Conservation (phyloP, 1,139 yeast species). For the Geotrichum phurueaensis region DNA sequence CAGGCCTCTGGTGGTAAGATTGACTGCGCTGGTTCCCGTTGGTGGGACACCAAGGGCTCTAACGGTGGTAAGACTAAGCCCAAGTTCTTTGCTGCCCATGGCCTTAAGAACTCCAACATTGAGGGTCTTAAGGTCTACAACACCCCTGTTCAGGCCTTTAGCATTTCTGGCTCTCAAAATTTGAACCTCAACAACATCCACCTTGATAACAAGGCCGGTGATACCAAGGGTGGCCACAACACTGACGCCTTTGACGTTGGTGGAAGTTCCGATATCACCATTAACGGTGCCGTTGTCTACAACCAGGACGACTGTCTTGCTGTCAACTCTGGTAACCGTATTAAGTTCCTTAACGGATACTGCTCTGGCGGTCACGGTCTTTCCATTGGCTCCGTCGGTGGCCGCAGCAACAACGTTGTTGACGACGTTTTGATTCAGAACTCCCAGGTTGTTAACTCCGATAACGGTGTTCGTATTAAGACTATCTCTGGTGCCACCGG, state of each 20-base stretch:
- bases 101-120: conserved; percentile 1
- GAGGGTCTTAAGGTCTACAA: conserved; percentile 7
- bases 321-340: conserved; percentile 8
- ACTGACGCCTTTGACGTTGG: conserved; percentile 11
- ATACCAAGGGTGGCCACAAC: conserved; percentile 6
- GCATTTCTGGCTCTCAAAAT: conserved; percentile 3
- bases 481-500: conserved; percentile 6
- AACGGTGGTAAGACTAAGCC: conserved; percentile 12
- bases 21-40: conserved; percentile 5
- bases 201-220: conserved; percentile 8
- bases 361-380: conserved; percentile 14
- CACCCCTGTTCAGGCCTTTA: conserved; percentile 13
- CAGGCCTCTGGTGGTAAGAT: conserved; percentile 8
- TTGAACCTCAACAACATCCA: not conserved
- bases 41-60: conserved; percentile 9
- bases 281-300: conserved; percentile 6
- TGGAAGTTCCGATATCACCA: not conserved
- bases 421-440: not conserved
- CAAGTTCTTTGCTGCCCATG: conserved; percentile 8
- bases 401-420: conserved; percentile 6
- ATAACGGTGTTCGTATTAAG: conserved; percentile 5
- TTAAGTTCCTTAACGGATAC: conserved; percentile 4
- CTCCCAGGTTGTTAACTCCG: conserved; percentile 4
- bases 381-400: conserved; percentile 13
- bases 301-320: conserved; percentile 13